Base-by-base conservation (phyloP, 371 early-diverging fungal genomes). In the Lichtheimia hyalospora region DNA sequence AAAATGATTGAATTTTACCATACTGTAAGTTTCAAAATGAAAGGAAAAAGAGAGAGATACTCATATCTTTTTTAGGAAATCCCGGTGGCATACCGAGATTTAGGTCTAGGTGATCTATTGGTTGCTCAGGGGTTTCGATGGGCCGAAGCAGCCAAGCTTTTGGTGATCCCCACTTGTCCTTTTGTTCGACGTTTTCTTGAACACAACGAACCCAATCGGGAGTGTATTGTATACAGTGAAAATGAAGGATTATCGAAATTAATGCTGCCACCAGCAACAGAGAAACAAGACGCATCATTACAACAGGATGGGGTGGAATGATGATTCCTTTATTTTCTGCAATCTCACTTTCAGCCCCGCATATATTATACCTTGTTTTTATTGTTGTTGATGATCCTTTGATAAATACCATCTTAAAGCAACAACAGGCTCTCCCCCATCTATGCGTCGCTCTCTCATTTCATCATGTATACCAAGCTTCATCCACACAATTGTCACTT, bases 1-100 rank as follows among this genome's bases (percentile, higher is more conserved):
- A 28, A 57, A 16, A 41, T 66, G 27, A 43, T 70, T 24, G 70
- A 70, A 20, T 68, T 68, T 54, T 64, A 61, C 42, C 68, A 68
- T 28, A 68, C 68, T 14, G 68, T 68, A 64, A 61, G 58, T 18
- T 7, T 15, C 8, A n/a, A 23, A 13, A 49, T 18, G 20, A 49
- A 8, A 20, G 2, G 1, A 49, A 20, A 52, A 14, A 52, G 52
- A 14, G 18, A 27, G 5, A 52, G 15, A 5, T 1, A 21, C 46
- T 21, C 46, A 46, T 18, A 2, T 46, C 16, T 16, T 6, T 46
- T 51, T 16, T 60, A 62, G 62, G 62, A 62, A 55, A 62, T 62
- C 23, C 62, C 62, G 12, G 25, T 27, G 21, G 51, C 54, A 54
- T 62, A 55, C 46, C 62, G 62, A 40, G 51, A 62, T 56, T 27